Base-by-base conservation (phyloP, 2,329 filamentous ascomycete species). In the Rhinocladiella mackenziei region DNA sequence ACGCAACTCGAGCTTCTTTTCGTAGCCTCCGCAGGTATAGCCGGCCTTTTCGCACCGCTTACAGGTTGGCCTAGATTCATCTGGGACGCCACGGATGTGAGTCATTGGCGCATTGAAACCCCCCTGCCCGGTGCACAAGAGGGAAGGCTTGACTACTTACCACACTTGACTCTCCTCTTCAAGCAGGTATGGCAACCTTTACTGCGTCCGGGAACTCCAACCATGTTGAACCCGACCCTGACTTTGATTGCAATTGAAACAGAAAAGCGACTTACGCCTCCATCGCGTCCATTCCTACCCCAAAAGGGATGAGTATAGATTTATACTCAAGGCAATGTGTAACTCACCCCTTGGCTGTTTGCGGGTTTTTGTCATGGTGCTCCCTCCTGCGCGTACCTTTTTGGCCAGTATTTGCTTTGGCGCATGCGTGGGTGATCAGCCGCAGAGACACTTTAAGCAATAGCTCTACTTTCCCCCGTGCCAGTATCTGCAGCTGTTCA, bases 151-250 rank as follows among this genome's bases (percentile, higher is more conserved):
- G 20, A n/a, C n/a, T 8, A 48, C 48, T 26, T 38, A 53, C 50
- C 50, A 37, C 50, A 53, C 47, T 53, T 53, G 36, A 53, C 43
- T 20, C 47, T 38, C 32, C 50, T 39, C 34, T 50, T 53, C 23
- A 50, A 37, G 32, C 50, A 53, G 3, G 50, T 53, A 39, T 47
- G 47, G 39, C 50, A 53, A 26, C 50, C 50, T 45, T 53, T 53
- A 25, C 50, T 53, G 39, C 50, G 46, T 33, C 50, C 50, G 26
- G 50, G 46, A 39, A 53, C 50, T 30, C 47, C 47, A 31, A 53
- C 50, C 50, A 53, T 53, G 15, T 40, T 50, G 31, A 13, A 29
- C 14, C 29, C 28, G 18, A 3, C 15, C 5, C 10, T 29, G 18
- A 34, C 22, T 42, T 34, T 36, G n/a, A n/a, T n/a, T n/a, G n/a